Percentiles rank a stretch among this genome's conserved stretches.
Conservation (phyloP, 768 basidiomycete species). For the Lentinula guzmanii region DNA sequence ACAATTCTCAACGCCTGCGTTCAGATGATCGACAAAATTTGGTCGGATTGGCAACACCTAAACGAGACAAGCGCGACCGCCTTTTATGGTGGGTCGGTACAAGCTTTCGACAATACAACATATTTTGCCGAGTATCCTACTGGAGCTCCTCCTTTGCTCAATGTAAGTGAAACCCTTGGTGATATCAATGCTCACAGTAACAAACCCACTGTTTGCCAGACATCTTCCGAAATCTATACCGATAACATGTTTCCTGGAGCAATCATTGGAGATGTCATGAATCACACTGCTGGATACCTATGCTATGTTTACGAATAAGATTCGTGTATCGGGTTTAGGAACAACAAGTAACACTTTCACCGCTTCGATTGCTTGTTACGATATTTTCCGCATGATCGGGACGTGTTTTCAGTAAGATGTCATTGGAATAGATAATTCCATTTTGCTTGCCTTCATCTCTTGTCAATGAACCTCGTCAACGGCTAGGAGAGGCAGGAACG, state of each 20-base stretch:
- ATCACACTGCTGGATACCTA: constrained; percentile 21
- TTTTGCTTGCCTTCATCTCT: too few relatives aligned
- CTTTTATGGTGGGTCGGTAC: constrained; percentile 3
- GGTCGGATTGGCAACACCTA: constrained; percentile 5
- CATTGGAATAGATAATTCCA: too few relatives aligned
- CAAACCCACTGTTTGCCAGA: not conserved
- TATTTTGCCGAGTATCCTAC: constrained; percentile 3
- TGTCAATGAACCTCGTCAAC: too few relatives aligned
- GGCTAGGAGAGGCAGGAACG: too few relatives aligned
- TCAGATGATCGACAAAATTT: constrained; percentile 8
- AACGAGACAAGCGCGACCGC: not conserved
- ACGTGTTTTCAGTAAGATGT: too few relatives aligned
- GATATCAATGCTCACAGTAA: not conserved
- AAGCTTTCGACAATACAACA: constrained; percentile 5
- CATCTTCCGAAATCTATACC: constrained; percentile 13
- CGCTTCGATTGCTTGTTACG: too few relatives aligned
- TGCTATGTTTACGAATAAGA: constrained; percentile 28
- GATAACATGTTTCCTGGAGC: constrained; percentile 19
- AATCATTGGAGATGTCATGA: constrained; percentile 20
- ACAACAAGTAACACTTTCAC: too few relatives aligned
- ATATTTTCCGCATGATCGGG: too few relatives aligned
- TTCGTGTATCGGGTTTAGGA: too few relatives aligned
- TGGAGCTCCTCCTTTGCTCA: constrained; percentile 6
- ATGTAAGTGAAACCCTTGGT: constrained; percentile 20
- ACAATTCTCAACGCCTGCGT: too few relatives aligned